A percentile compares a stretch with the other conserved stretches of the same genome.
Evolutionary conservation across 2,329 filamentous ascomycete genomes (phyloP).

Genomic region (Neofusicoccum laricinum): DNA sequence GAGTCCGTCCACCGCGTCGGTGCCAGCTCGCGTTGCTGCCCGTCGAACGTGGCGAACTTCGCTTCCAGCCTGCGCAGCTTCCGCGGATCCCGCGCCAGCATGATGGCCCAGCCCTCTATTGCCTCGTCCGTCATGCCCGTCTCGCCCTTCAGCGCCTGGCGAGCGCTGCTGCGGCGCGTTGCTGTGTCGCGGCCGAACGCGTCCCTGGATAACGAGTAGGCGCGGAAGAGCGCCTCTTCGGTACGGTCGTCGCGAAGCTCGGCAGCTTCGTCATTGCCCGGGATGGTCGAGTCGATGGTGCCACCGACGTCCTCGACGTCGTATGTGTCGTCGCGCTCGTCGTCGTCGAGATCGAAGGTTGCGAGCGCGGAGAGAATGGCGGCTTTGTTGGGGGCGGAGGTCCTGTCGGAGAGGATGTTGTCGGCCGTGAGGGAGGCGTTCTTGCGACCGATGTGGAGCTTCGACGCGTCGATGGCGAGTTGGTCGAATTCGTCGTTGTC

Average conservation of each 20-base stretch:
- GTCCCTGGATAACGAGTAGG: constrained; percentile 63
- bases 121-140: constrained; percentile 91
- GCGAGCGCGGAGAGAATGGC: constrained; percentile 85
- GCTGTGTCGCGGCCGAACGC: constrained; percentile 70
- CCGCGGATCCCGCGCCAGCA: constrained; percentile 72
- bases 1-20: constrained; percentile 63
- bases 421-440: constrained; percentile 66
- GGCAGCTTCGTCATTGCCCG: constrained; percentile 52
- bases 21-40: constrained; percentile 62
- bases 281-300: constrained; percentile 65
- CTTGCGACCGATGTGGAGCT: constrained; percentile 76
- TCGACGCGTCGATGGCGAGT: constrained; percentile 63
- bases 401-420: constrained; percentile 64
- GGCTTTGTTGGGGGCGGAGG: constrained; percentile 69
- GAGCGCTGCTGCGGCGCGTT: constrained; percentile 62
- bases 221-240: constrained; percentile 71
- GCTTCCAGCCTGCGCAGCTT: constrained; percentile 68
- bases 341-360: constrained; percentile 88
- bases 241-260: constrained; percentile 56
- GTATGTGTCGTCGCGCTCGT: constrained; percentile 96
- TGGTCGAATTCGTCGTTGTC: constrained; percentile 78
- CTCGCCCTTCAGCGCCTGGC: constrained; percentile 65
- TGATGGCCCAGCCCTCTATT: constrained; percentile 90
- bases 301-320: constrained; percentile 90
- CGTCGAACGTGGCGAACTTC: constrained; percentile 64